Percentiles rank a stretch among this genome's conserved stretches.
Conservation (phyloP, 2,329 filamentous ascomycete species). For the Sclerotinia subarctica region DNA sequence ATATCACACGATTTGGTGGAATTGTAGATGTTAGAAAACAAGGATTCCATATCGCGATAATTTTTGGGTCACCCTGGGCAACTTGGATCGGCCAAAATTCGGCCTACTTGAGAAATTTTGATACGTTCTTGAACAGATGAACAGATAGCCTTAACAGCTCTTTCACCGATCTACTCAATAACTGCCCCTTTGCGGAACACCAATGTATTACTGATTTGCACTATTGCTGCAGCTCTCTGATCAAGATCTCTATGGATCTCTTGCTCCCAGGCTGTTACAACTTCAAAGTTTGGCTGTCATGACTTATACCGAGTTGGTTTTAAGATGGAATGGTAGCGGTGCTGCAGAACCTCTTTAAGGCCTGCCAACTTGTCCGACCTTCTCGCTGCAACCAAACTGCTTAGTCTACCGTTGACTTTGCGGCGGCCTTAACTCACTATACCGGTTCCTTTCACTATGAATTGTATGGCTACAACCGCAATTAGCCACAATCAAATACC, state of each 20-base stretch:
- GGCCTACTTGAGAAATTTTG: background rate
- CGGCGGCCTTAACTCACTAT: background rate
- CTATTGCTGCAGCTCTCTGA: background rate
- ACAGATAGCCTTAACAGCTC: background rate
- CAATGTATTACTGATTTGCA: background rate
- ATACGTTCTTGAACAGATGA: conserved; percentile 3
- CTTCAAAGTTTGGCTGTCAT: background rate
- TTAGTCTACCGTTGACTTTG: background rate
- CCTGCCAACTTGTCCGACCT: background rate
- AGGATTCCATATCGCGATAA: background rate
- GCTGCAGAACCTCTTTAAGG: background rate
- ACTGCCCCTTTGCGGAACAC: background rate
- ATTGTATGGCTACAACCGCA: background rate
- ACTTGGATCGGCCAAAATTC: background rate
- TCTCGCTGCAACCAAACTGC: background rate
- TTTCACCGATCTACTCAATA: background rate
- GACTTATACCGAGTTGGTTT: background rate
- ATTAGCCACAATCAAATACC: background rate
- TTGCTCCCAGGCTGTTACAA: background rate
- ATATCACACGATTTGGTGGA: background rate
- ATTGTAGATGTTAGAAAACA: background rate
- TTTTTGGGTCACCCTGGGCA: background rate
- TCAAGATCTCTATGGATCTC: background rate
- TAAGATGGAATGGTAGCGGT: background rate
- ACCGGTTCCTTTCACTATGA: background rate